Base-by-base conservation (phyloP, 331 rosid genomes). In the Dryas integrifolia region DNA sequence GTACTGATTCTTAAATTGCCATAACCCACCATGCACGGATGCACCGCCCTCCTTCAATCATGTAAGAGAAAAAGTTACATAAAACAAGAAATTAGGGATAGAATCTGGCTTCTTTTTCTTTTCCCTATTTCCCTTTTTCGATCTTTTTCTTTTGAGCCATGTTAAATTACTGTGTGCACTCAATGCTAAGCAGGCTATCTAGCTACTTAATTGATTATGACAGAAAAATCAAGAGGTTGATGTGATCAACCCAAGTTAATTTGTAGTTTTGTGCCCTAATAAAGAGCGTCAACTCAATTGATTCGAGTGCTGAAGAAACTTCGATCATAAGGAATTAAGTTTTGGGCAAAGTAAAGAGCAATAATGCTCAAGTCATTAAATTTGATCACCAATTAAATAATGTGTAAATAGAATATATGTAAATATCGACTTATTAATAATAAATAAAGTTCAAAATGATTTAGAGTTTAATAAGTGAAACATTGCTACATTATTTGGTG, bases 61-160 rank as follows among this genome's bases (percentile, higher is more conserved):
- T 53, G 58, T 10, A 7, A n/a, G 9, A 16, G 16, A n/a, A 53
- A n/a, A n/a, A 5, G 58, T 15, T 52, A 18, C 26, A 53, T 53
- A 53, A 53, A 53, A 53, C 58, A 53, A 53, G 58, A 53, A 53
- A 53, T n/a, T 7, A 53, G 30, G 30, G 58, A n/a, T n/a, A 53
- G 58, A 53, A 53, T 16, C 30, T 53, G 18, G 58, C 58, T 53
- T 53, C 58, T 16, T 21, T n/a, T 53, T 53, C 18, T 53, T 2
- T 16, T 3, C 35, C 58, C 9, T 9, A 13, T 51, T 51, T 14
- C 24, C 57, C 18, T 16, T 53, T 53, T 53, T 53, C 21, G 21
- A 18, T 18, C 21, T 18, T 18, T 18, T 18, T 53, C 58, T 53
- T 53, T 16, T 53, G 30, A 53, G 18, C 58, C 58, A 53, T 53